Evolutionary conservation across 495 filamentous ascomycete genomes (phyloP), one percentile per base, ranked within the genome.

Genomic region (Penicillium nucicola): DNA sequence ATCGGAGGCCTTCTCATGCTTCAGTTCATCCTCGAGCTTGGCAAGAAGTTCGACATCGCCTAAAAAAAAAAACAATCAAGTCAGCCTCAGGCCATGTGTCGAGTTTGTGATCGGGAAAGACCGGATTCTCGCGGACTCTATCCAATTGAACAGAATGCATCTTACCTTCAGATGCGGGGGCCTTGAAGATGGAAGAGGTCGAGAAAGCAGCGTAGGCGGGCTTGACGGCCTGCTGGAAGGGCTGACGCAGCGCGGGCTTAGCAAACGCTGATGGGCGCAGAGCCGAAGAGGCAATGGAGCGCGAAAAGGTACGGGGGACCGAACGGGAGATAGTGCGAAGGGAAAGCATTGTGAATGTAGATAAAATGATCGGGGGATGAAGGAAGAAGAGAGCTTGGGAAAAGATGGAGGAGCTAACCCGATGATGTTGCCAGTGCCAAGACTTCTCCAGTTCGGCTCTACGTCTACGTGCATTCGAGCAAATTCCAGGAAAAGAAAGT

Each of bases 171-270:
- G 77, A 81, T 55, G 81, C 78, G 52, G 75, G 70, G 20, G 79
- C 77, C 45, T 73, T 70, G 64, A 82, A 76, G 32, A 75, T 66
- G 36, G 76, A 69, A 14, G 87, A 81, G 13, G 86, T 90, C 0
- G 88, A 91, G 71, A 95, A 93, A 35, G 86, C 77, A 40, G 86
- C 81, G 51, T 80, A 76, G 60, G 77, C 75, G 50, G 82, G 77
- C 57, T 72, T 77, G 56, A 75, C 67, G 15, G 65, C 57, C 65
- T 75, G 73, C 65, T 75, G 77, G 71, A 71, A 72, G 28, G 79
- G 73, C 53, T 77, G 75, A 41, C 73, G 55, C 50, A 76, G 57
- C 55, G 66, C 64, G 40, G 70, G 62, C 61, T 69, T 75, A 48
- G 70, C 67, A 54, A 80, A 48, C 9, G 70, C 57, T 22, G 74